Base-by-base conservation (phyloP, 164 flowering plant genomes). In the Macadamia tetraphylla region DNA sequence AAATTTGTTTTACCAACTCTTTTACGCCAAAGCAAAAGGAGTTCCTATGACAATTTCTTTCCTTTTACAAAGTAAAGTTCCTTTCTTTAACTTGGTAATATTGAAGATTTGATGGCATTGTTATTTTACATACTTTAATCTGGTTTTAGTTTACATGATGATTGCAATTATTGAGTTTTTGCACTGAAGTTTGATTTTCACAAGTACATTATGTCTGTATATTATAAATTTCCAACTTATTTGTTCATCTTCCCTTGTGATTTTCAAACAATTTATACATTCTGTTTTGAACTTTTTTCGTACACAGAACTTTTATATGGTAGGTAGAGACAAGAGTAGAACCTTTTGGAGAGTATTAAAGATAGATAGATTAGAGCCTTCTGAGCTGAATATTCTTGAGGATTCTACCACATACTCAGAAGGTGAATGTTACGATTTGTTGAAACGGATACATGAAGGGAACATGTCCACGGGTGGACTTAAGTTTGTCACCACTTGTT, bases 381-480 rank as follows among this genome's bases (percentile, higher is more conserved):
- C 83, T 52, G 97, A 95, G 75, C 79, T 95, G 9, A 87, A 72
- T 73, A 78, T 95, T 71, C 70, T 68, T 65, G 98, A 92, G 80
- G 99, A 92, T 80, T 43, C 91, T 58, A 79, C 93, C 23, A 66
- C 77, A 3, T 95, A 92, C 73, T 77, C 99, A 6, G 85, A 86
- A 74, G 62, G 13, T n/a, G 96, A 95, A 75, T 87, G 91, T 72
- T 77, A 52, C 65, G 98, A 89, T 48, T 79, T 95, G 60, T 75
- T 91, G 67, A 80, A 74, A 75, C 84, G 96, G 68, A 82, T 92
- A 70, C 81, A 88, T 74, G 96, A 88, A 73, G 99, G 97, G 68
- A 95, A 95, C 82, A 84, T 55, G 83, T 60, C 84, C 3, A 86
- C 89, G 10, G 99, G 97, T 55, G 99, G 99, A 58, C 89, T 95